phyloP scores from a whole-genome alignment of 2,329 filamentous ascomycete species.

The Diaporthe velutina region DNA sequence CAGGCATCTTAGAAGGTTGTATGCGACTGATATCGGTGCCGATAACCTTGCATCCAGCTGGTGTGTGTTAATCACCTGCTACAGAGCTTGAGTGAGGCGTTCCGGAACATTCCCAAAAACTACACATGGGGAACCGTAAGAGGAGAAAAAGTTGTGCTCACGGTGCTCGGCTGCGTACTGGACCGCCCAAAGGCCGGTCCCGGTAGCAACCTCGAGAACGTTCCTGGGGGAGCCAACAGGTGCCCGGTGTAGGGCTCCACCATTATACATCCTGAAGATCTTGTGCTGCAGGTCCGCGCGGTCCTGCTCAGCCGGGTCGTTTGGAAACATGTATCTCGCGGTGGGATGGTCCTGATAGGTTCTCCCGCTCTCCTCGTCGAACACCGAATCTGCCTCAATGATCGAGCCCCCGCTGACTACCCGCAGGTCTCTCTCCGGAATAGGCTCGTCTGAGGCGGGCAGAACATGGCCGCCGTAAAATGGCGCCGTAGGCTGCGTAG shows the following conservation, averaged over 20 bases:
- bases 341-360: slow-evolving; percentile 10
- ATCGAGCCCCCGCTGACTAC: slow-evolving; percentile 2
- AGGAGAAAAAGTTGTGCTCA: neutral
- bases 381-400: neutral
- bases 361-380: slow-evolving; percentile 17
- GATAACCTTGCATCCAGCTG: neutral
- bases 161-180: neutral
- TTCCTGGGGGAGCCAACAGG: neutral
- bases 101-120: neutral
- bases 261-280: neutral
- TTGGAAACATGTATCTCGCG: neutral
- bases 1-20: neutral
- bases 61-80: neutral
- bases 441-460: neutral
- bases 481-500: neutral
- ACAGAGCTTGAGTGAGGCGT: neutral
- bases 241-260: neutral
- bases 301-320: slow-evolving; percentile 8
- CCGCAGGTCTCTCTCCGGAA: neutral
- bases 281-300: neutral
- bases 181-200: neutral
- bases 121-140: too few relatives aligned
- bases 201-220: slow-evolving; percentile 5
- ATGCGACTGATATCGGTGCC: slow-evolving; percentile 2
- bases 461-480: neutral